Evolutionary conservation across 2,329 filamentous ascomycete species (phyloP), one percentile per base, ranked within the genome.

Genomic region (Mollisiaceae sp.): DNA sequence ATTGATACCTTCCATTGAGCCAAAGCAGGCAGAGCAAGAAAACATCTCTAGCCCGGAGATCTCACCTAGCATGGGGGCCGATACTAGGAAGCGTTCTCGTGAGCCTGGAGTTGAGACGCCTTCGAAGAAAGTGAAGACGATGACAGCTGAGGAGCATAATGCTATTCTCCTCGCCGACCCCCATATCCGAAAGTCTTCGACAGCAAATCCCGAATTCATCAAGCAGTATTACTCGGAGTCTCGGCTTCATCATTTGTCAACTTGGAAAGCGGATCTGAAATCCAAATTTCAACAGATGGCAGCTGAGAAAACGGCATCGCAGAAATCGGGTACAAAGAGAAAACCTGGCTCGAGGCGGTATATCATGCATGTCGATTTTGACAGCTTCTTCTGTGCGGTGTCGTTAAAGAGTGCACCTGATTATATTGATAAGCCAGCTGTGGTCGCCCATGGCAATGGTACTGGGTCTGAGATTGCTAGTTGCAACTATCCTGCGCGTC

Each of bases 331-430:
- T 69, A 6, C 80, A 70, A 82, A 89, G 72, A 82, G 83, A 50
- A 82, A 83, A 32, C 81, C 85, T 14, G 91, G 90, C 0, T 79
- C 88, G 2, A 85, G 94, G 66, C 82, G 91, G 59, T 99, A 98
- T 73, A 85, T 99, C 61, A 86, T 99, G 75, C 95, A 99, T 73
- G 93, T 99, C 36, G 95, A 99, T 75, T 99, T 99, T 77, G 96
- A 99, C 79, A 95, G 93, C 77, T 99, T 99, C 79, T 99, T 99
- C 78, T 97, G 94, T 65, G 92, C 96, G 0, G 92, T 99, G 0
- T 97, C 95, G 0, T 78, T 91, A 20, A 93, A 93, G 72, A 91
- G 88, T 62, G 83, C 89, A 27, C 93, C 94, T 0, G 88, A 96
- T 22, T 89, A 87, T 66, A 81, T 83, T 45, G 89, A 91, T 59